Evolutionary conservation across 331 rosid genomes (phyloP).

Genomic region (Acacia pycnantha): DNA sequence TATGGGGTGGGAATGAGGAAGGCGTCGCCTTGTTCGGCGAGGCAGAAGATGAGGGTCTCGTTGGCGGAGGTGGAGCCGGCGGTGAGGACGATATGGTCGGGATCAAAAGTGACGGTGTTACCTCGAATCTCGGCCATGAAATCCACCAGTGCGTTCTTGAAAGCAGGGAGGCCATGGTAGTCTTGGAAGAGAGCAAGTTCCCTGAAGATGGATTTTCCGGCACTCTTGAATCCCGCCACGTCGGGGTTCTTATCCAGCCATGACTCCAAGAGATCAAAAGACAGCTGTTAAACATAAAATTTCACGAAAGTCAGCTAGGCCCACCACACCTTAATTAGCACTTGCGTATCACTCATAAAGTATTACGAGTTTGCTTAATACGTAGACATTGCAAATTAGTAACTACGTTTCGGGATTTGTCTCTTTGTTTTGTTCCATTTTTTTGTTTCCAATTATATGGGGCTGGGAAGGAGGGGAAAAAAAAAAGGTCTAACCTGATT

Average conservation of each 20-base stretch:
- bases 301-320: neutral
- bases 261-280: slow-evolving; percentile 76
- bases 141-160: slow-evolving; percentile 81
- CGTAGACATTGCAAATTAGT: neutral
- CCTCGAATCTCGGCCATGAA: slow-evolving; percentile 95
- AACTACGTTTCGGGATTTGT: neutral
- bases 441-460: neutral
- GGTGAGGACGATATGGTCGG: slow-evolving; percentile 75
- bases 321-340: neutral
- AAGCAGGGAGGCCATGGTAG: slow-evolving; percentile 81
- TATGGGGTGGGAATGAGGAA: slow-evolving; percentile 95
- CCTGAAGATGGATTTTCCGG: slow-evolving; percentile 76
- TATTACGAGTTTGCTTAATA: neutral
- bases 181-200: slow-evolving; percentile 98
- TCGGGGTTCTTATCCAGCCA: slow-evolving; percentile 88
- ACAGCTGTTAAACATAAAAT: slow-evolving; percentile 47
- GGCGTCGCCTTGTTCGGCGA: slow-evolving; percentile 78
- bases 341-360: neutral
- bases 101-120: slow-evolving; percentile 69
- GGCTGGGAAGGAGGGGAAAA: neutral
- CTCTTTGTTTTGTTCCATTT: neutral
- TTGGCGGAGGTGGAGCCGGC: slow-evolving; percentile 98
- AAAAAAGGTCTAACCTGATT: slow-evolving; percentile 54
- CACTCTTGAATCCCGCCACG: slow-evolving; percentile 63
- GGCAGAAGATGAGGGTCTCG: slow-evolving; percentile 90